Evolutionary conservation across 768 basidiomycete species (phyloP).

Genomic region (Leccinum rimulosum): DNA sequence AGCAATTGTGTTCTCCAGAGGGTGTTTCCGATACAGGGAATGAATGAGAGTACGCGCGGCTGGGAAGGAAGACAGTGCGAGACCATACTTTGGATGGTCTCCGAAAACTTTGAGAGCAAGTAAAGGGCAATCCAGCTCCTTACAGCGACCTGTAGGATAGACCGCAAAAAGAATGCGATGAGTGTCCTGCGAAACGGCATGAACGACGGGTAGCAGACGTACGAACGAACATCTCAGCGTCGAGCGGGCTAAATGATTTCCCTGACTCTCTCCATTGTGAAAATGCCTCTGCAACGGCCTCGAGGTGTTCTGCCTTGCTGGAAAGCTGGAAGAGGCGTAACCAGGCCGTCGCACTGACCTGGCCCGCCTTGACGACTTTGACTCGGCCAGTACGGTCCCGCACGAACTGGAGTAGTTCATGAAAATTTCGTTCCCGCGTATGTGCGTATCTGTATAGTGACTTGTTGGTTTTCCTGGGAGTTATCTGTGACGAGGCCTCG

Average conservation of each 20-base stretch:
- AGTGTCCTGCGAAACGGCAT: background rate
- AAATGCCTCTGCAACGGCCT: slow-evolving; percentile 43
- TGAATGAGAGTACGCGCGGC: slow-evolving; percentile 59
- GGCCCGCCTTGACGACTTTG: slow-evolving; percentile 29
- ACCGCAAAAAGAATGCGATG: background rate
- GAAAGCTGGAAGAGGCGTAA: slow-evolving; percentile 50
- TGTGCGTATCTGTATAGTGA: background rate
- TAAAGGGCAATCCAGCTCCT: slow-evolving; percentile 50
- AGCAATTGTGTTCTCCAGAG: slow-evolving; percentile 47
- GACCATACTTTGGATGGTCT: slow-evolving; percentile 58
- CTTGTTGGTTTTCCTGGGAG: background rate
- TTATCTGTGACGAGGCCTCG: background rate
- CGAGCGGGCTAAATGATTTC: slow-evolving; percentile 36
- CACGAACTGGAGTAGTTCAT: slow-evolving; percentile 26
- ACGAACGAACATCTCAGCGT: slow-evolving; percentile 55
- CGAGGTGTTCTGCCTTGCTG: slow-evolving; percentile 47
- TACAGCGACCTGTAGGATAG: slow-evolving; percentile 51
- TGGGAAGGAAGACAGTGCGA: slow-evolving; percentile 44
- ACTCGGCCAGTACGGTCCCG: slow-evolving; percentile 28
- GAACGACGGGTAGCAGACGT: slow-evolving; percentile 26
- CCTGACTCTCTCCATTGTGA: slow-evolving; percentile 50
- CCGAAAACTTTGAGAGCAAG: slow-evolving; percentile 62
- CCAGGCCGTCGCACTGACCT: slow-evolving; percentile 49
- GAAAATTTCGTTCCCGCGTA: slow-evolving; percentile 23
- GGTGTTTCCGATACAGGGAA: slow-evolving; percentile 46